Base-by-base conservation (phyloP, 495 filamentous ascomycete genomes). In the Aspergillus taichungensis region DNA sequence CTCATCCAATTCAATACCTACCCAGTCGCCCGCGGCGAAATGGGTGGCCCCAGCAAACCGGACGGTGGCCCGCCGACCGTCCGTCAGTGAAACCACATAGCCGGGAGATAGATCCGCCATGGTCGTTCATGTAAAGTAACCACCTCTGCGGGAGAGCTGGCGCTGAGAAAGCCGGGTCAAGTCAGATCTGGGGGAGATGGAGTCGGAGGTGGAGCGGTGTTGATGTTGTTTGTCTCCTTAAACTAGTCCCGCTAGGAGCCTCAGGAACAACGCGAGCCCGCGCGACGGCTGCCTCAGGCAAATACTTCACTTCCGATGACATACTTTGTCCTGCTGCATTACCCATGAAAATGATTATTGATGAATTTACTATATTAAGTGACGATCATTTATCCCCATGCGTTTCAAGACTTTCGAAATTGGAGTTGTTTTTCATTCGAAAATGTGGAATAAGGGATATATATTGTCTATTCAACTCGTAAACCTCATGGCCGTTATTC, bases 1-100 rank as follows among this genome's bases (percentile, higher is more conserved):
- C 31, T 84, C 84, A 34, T 86, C 81, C 47, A 98, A 76, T 73
- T 95, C 90, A 37, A 97, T 75, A 41, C 92, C 92, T 41, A 95
- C 70, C 88, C 91, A 98, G 27, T 87, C 83, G 43, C 89, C 94
- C 3, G 62, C 59, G 30, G 87, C 79, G 63, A 97, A 95, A 47
- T 76, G 66, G 24, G 90, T 86, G 36, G 74, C 69, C 50, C 92
- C 92, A 48, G 87, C 64, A 62, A 82, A 98, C 54, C 87, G 85
- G 36, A 97, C 75, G 47, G 75, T 80, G 53, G 74, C 92, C 43
- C 73, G 74, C 50, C 83, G 84, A 57, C 87, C 87, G 59, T 94
- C 84, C 60, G 66, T 75, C 43, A 92, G 76, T 61, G 75, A 74
- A 62, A 94, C 77, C 32, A 73, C 73, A 58, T 82, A 73, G 50